Percentiles rank a stretch among this genome's conserved stretches.
Evolutionary conservation across 106 monocot species (phyloP).

Genomic region (Chionographis japonica): DNA sequence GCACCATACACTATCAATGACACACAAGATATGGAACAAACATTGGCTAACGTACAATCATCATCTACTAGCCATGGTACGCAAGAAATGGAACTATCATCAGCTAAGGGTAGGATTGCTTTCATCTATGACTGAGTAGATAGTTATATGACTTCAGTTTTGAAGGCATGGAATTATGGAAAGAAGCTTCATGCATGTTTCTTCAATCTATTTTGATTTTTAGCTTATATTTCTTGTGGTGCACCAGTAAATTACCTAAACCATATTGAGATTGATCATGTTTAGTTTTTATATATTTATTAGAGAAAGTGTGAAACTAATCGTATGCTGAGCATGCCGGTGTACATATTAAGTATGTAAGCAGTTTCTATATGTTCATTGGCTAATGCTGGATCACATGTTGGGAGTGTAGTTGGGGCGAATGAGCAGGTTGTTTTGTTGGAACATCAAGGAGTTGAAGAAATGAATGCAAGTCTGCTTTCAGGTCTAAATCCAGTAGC

Average conservation of each 20-base stretch:
- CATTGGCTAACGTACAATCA: too few species aligned
- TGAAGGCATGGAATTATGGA: too few species aligned
- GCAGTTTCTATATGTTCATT: background rate
- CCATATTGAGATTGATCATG: too few species aligned
- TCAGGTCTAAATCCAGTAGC: background rate
- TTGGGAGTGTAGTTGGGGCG: slow-evolving; percentile 1
- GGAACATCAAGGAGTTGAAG: background rate
- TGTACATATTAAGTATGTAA: background rate
- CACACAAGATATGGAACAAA: too few species aligned
- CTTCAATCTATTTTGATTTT: too few species aligned
- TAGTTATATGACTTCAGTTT: too few species aligned
- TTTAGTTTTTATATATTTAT: too few species aligned
- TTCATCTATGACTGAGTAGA: background rate
- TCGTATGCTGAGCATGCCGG: background rate
- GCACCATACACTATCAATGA: background rate
- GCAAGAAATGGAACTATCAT: background rate
- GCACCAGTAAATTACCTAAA: too few species aligned
- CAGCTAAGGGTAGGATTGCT: background rate
- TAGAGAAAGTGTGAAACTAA: too few species aligned
- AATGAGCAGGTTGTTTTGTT: background rate
- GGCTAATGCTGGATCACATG: background rate
- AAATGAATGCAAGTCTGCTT: background rate
- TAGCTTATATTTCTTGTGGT: too few species aligned
- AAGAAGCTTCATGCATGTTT: too few species aligned
- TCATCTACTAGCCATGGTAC: background rate